Conservation (phyloP, 148 eudicot species). For the Fagopyrum esculentum region DNA sequence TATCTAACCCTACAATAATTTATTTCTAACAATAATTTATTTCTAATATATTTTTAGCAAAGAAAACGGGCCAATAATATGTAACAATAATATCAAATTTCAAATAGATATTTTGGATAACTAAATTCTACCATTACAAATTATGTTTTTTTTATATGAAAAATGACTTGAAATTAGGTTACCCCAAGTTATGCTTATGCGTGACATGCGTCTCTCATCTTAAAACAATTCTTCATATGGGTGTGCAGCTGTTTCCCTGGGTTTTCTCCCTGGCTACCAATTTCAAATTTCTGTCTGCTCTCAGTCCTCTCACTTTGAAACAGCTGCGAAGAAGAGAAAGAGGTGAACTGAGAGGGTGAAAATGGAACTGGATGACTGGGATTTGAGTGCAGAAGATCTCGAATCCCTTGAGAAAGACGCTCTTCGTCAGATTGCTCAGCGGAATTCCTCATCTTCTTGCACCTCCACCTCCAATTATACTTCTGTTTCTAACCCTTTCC, state of each 20-base stretch:
- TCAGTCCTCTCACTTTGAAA: background rate
- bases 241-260: background rate
- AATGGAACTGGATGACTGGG: slow-evolving; percentile 60
- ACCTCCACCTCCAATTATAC: slow-evolving; percentile 8
- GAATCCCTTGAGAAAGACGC: slow-evolving; percentile 76
- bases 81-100: too few relatives aligned
- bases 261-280: background rate
- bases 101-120: too few relatives aligned
- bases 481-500: background rate
- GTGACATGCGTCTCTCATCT: too few relatives aligned
- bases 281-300: background rate
- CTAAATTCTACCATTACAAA: too few relatives aligned
- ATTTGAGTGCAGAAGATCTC: slow-evolving; percentile 55
- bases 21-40: too few relatives aligned
- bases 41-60: too few relatives aligned
- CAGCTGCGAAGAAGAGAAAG: background rate
- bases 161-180: too few relatives aligned
- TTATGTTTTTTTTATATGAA: too few relatives aligned
- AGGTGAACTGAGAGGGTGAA: background rate
- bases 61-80: too few relatives aligned
- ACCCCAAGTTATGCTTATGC: too few relatives aligned
- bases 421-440: slow-evolving; percentile 57
- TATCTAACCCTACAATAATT: too few relatives aligned
- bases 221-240: background rate
- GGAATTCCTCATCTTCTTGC: slow-evolving; percentile 33